Evolutionary conservation across 805 yeast species (phyloP), one percentile per base, ranked within the genome.

Genomic region (Starmerella apis): DNA sequence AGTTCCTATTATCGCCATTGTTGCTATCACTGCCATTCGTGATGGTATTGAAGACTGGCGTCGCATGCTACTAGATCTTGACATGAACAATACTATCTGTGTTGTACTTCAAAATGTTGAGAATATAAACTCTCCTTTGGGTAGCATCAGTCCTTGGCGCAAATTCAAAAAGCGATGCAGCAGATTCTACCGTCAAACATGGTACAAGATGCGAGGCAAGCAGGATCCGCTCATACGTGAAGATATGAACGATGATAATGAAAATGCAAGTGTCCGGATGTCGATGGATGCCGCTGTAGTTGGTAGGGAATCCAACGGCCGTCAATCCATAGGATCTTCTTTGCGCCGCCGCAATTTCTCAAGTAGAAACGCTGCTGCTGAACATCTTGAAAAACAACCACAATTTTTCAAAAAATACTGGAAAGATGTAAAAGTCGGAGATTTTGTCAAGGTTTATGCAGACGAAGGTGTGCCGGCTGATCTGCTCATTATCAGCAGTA

Each of bases 401-500:
- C 50, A 54, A 10, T 77, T 77, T 62, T 67, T 66, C 52, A 72
- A 73, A 30, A 72, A 72, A 46, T 72, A 69, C 53, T 83, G 94
- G 94, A 83, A 83, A 64, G 77, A 77, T 56, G 79, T 83, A 38
- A 73, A 72, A 52, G 90, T 83, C 23, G 94, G 94, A 43, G 90
- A 84, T 63, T 67, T 81, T 49, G 69, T 84, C 33, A 71, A 85
- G 55, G 72, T 83, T 19, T 72, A 78, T 53, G 78, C 78, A 55
- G 80, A 84, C 63, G 86, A 82, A 54, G 84, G 80, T 60, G 74
- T 83, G 16, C 94, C 94, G 1, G 90, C 87, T 31, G 94, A 83
- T 65, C 66, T 83, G 42, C 68, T 80, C 18, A 72, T 83, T 19
- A 65, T 83, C 22, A 73, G 86, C 10, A 77, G 88, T 0, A 78